Evolutionary conservation across 2,329 filamentous ascomycete genomes (phyloP), one percentile per base, ranked within the genome.

Genomic region (Ophiostoma ips): DNA sequence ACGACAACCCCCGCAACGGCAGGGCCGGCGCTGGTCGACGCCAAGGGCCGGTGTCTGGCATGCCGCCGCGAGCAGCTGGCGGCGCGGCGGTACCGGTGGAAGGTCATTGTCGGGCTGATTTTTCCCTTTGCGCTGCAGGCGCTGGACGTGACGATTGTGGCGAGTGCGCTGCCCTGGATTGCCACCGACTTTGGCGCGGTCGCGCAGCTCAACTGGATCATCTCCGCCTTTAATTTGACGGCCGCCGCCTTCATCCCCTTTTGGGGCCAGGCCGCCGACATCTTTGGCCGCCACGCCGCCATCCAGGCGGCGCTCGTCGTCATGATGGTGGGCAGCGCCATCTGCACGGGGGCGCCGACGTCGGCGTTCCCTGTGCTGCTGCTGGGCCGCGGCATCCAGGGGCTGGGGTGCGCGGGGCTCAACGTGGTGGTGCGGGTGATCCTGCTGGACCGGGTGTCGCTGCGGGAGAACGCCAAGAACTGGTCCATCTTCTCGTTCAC

Each of bases 171-270:
- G 15, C 74, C 76, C 0, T 77, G 73, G 56, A 84, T 85, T 37
- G 80, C 80, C 3, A 69, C 72, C 0, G 76, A 84, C 58, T 84
- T 84, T 61, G 63, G 76, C 79, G 11, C 33, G 58, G 59, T 77
- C 5, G 69, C 73, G 16, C 73, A 81, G 56, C 68, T 82, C 2
- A 83, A 81, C 58, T 84, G 79, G 79, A 81, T 86, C 58, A 75
- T 84, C 16, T 80, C 81, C 0, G 70, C 79, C 7, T 85, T 83
- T 62, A 84, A 79, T 48, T 66, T 86, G 13, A 81, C 79, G 0
- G 76, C 77, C 0, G 79, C 81, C 1, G 74, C 79, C 1, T 84
- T 83, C 55, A 78, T 84, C 9, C 80, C 80, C 3, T 73, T 76
- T 48, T 83, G 79, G 64, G 77, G 75, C 1, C 79, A 83, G 56